A percentile compares a stretch with the other conserved stretches of the same genome.
phyloP scores from a whole-genome alignment of 2,329 filamentous ascomycete genomes.

The Juglanconis oblonga region DNA sequence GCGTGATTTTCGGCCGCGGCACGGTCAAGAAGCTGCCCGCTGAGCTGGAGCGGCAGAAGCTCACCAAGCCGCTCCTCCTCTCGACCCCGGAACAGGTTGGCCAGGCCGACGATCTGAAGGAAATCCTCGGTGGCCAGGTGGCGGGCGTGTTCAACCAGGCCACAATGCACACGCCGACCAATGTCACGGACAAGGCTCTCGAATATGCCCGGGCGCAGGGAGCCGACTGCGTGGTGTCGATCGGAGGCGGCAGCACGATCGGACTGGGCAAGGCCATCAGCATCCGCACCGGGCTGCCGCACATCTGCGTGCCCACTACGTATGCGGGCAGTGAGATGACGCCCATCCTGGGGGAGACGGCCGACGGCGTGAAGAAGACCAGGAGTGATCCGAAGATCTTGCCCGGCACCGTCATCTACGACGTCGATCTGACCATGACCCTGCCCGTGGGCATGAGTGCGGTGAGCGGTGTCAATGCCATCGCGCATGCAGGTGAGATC shows the following conservation, averaged over 20 bases:
- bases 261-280: constrained; percentile 60
- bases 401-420: constrained; percentile 61
- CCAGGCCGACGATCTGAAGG: constrained; percentile 41
- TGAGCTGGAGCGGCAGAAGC: constrained; percentile 38
- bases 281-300: constrained; percentile 50
- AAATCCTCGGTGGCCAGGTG: constrained; percentile 32
- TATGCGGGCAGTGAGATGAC: constrained; percentile 65
- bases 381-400: constrained; percentile 56
- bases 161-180: constrained; percentile 60
- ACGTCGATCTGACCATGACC: constrained; percentile 60
- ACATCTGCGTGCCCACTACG: constrained; percentile 59
- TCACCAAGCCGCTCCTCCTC: constrained; percentile 48
- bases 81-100: constrained; percentile 49
- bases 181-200: constrained; percentile 56
- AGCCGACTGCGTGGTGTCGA: constrained; percentile 55
- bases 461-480: constrained; percentile 62
- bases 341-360: constrained; percentile 61
- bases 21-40: constrained; percentile 43
- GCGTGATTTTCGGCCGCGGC: constrained; percentile 54
- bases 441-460: constrained; percentile 51
- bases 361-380: constrained; percentile 56
- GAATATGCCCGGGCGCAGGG: constrained; percentile 38
- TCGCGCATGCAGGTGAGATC: constrained; percentile 55
- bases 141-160: constrained; percentile 32
- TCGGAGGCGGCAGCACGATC: constrained; percentile 61